Evolutionary conservation across 164 flowering plant genomes (phyloP).

Genomic region (Vitis rupestris): DNA sequence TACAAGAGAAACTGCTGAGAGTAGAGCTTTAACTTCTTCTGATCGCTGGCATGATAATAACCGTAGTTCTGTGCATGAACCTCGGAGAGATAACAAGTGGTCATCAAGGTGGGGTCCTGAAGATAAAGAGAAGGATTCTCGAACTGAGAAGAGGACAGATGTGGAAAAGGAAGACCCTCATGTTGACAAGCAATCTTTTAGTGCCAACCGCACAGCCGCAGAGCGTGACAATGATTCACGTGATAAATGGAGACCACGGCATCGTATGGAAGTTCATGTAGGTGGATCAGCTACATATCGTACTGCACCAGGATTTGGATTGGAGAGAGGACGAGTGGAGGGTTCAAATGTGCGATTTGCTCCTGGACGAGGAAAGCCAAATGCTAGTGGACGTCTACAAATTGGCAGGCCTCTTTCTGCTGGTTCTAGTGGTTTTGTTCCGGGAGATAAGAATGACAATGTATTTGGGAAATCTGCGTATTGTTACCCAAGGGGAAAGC

Average conservation of each 20-base stretch:
- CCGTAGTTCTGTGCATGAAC: slow-evolving; percentile 66
- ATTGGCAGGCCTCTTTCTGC: slow-evolving; percentile 40
- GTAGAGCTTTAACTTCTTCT: slow-evolving; percentile 50
- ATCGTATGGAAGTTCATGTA: slow-evolving; percentile 69
- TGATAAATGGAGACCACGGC: slow-evolving; percentile 98
- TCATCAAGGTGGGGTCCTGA: slow-evolving; percentile 97
- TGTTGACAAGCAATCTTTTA: slow-evolving; percentile 50
- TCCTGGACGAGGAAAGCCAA: slow-evolving; percentile 78
- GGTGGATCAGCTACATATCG: slow-evolving; percentile 59
- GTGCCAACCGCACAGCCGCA: slow-evolving; percentile 39
- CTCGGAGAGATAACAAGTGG: slow-evolving; percentile 86
- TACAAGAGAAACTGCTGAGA: slow-evolving; percentile 47
- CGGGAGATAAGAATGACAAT: slow-evolving; percentile 31
- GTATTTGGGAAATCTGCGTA: slow-evolving; percentile 47
- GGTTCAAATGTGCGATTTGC: slow-evolving; percentile 66
- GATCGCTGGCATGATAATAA: slow-evolving; percentile 72
- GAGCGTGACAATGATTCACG: slow-evolving; percentile 87
- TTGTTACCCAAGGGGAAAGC: slow-evolving; percentile 84
- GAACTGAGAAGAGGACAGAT: slow-evolving; percentile 59
- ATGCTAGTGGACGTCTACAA: not conserved
- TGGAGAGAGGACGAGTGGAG: slow-evolving; percentile 66
- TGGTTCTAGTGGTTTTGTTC: slow-evolving; percentile 45
- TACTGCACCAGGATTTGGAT: slow-evolving; percentile 85
- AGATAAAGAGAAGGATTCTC: slow-evolving; percentile 81
- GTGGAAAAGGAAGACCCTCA: slow-evolving; percentile 69